Percentiles rank a stretch among this genome's conserved stretches.
phyloP scores from a whole-genome alignment of 176 grass and related monocot genomes.

The Aegilops sharonensis region DNA sequence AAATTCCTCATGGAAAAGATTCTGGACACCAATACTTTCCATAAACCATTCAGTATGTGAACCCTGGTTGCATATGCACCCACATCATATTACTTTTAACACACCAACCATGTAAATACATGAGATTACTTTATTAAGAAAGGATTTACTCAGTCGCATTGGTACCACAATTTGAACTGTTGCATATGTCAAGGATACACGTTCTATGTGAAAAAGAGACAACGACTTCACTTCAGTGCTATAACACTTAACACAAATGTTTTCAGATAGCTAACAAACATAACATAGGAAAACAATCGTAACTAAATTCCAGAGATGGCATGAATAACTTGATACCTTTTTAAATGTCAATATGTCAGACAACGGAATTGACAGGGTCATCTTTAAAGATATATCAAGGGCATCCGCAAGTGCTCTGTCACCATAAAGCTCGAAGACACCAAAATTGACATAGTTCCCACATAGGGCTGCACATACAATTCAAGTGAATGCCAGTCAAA shows the following conservation, averaged over 20 bases:
- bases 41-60: not conserved
- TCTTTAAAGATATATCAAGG: conserved; percentile 95
- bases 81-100: not conserved
- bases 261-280: conserved; percentile 19
- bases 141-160: not conserved
- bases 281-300: not conserved
- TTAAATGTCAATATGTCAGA: conserved; percentile 87
- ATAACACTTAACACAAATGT: conserved; percentile 16
- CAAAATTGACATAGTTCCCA: conserved; percentile 98
- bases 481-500: conserved; percentile 22
- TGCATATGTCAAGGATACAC: not conserved
- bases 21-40: not conserved
- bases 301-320: conserved; percentile 27
- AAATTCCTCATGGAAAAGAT: not conserved
- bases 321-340: conserved; percentile 64
- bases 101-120: not conserved
- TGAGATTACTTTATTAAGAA: not conserved
- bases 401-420: conserved; percentile 94
- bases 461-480: conserved; percentile 67
- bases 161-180: not conserved
- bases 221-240: not conserved
- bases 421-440: conserved; percentile 98
- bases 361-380: conserved; percentile 86
- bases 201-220: conserved; percentile 4
- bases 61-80: not conserved